Evolutionary conservation across 257 asterid genomes (phyloP).

Genomic region (Buddleja alternifolia): DNA sequence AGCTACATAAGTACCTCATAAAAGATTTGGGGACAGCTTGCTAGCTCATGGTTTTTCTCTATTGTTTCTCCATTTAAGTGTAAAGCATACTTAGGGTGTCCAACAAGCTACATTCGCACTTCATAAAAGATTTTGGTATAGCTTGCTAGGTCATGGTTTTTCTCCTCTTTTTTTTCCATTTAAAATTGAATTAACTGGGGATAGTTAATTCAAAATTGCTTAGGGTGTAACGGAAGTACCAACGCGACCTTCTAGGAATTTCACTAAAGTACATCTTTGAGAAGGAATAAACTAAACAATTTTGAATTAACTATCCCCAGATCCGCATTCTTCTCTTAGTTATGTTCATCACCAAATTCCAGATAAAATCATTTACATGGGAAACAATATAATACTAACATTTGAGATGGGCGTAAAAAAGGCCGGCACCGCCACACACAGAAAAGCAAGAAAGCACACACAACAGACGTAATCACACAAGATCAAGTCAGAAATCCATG

Average conservation of each 20-base stretch:
- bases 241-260: neutral
- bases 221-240: too few species aligned
- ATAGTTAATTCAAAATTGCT: too few species aligned
- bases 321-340: slow-evolving; percentile 13
- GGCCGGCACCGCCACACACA: neutral
- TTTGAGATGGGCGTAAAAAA: neutral
- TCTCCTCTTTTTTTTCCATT: neutral
- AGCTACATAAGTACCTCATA: neutral
- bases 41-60: neutral
- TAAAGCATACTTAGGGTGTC: neutral
- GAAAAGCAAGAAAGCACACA: slow-evolving; percentile 7
- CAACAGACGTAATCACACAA: neutral
- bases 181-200: too few species aligned
- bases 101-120: neutral
- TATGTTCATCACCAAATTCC: slow-evolving; percentile 18
- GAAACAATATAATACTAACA: neutral
- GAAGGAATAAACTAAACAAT: neutral
- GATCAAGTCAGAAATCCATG: neutral
- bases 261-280: neutral
- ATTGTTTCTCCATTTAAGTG: neutral
- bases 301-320: neutral
- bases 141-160: neutral
- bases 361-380: slow-evolving; percentile 8
- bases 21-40: neutral
- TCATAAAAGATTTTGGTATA: neutral